Evolutionary conservation across 108 stramenopile species (phyloP), one percentile per base, ranked within the genome.

Genomic region (Hondaea fermentalgiana): DNA sequence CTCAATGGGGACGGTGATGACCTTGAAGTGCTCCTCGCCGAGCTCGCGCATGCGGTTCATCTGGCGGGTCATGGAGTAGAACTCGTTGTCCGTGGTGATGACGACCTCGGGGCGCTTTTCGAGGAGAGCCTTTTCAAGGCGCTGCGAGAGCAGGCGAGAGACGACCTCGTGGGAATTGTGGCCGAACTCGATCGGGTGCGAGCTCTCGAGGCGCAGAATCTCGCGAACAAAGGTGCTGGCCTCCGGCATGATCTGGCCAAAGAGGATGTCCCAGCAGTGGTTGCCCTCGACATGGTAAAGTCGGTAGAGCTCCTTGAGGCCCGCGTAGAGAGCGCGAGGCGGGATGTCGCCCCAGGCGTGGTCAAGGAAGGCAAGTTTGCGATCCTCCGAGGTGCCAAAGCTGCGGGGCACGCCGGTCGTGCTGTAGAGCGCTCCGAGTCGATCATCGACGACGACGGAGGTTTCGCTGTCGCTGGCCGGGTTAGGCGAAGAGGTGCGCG

Each of bases 271-370:
- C 89, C 89, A 89, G 45, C 59, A 44, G 58, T 57, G 35, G 76
- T 89, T 89, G 6, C 89, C 89, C 42, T 69, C 64, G 25, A 57
- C 43, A 43, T 89, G 76, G 83, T 58, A 89, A 23, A 89, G 89
- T 19, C 59, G 59, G 72, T 59, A 89, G 17, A 60, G 76, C 57
- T 60, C 58, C 89, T 87, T 59, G 29, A 60, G 43, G 23, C 76
- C 89, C 45, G 83, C 59, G 59, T 60, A 57, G 58, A 72, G 83
- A 14, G 89, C 89, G 12, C 57, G 44, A 16, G 89, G 72, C 45
- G 89, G 89, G 59, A 60, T 89, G 47, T 89, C 60, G 19, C 89
- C 89, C 89, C 89, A 89, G n/a, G 89, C 89, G 76, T 89, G 89
- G 76, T 89, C 89, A 16, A 89, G 59, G 57, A 89, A 89, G 89